Conservation (phyloP, 1,284 basidiomycete species). For the Filobasidium uniguttulatum region DNA sequence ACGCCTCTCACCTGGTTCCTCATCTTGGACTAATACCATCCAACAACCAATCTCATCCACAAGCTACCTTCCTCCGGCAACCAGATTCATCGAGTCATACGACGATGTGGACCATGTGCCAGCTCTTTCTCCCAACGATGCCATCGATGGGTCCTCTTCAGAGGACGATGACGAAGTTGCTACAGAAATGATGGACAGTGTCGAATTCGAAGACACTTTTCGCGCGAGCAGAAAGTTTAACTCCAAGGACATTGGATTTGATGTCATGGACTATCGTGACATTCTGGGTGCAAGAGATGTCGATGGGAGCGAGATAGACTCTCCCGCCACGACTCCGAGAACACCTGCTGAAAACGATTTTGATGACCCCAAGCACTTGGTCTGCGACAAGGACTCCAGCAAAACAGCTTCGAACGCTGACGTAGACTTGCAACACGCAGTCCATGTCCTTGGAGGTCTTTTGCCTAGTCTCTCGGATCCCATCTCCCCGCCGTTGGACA, state of each 20-base stretch:
- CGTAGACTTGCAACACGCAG: constrained; percentile 4
- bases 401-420: neutral
- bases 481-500: neutral
- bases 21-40: no score
- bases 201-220: neutral
- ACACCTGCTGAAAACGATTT: neutral
- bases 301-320: constrained; percentile 7
- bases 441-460: constrained; percentile 5
- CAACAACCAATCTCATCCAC: no score
- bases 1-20: no score
- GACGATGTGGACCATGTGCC: neutral
- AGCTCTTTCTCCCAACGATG: neutral
- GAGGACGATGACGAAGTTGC: constrained; percentile 6
- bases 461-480: constrained; percentile 1
- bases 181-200: neutral
- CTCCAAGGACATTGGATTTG: neutral
- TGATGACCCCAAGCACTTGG: neutral
- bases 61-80: no score
- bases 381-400: neutral
- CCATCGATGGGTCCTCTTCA: constrained; percentile 1
- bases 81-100: no score
- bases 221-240: neutral
- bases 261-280: neutral
- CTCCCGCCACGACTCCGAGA: constrained; percentile 8
- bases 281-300: neutral